These are phyloP conservation scores for Sporobolomyces pararoseus DNA, from an alignment of 768 basidiomycete genomes.

Conservation along the genomic window DNA sequence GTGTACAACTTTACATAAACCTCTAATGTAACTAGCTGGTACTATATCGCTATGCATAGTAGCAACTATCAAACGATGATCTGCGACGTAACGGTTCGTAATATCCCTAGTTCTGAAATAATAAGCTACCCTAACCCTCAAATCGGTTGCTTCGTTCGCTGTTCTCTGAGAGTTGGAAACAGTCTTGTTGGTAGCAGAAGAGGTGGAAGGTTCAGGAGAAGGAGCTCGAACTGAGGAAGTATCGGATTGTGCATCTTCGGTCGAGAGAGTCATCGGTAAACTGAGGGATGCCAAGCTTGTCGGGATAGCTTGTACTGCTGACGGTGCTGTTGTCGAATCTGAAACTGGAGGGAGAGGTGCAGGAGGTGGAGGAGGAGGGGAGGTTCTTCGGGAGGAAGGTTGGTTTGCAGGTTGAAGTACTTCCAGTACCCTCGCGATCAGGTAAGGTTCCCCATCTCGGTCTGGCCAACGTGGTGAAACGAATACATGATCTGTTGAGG, in stretches of 20 bases:
- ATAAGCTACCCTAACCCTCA: conserved; percentile 81
- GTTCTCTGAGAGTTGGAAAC: conserved; percentile 41
- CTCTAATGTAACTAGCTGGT: conserved; percentile 88
- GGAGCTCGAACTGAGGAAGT: neutral
- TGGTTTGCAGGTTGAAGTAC: conserved; percentile 66
- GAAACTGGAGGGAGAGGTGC: neutral
- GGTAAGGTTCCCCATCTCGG: conserved; percentile 87
- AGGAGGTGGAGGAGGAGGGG: neutral
- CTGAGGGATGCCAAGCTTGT: neutral
- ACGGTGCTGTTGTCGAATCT: neutral
- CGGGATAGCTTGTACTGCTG: no score
- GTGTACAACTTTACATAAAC: conserved; percentile 88
- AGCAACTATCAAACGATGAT: conserved; percentile 85
- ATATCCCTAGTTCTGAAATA: conserved; percentile 97
- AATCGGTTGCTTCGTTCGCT: conserved; percentile 37
- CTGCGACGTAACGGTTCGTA: conserved; percentile 73
- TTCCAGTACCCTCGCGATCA: conserved; percentile 93
- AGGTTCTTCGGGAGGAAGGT: neutral
- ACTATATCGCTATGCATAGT: conserved; percentile 95
- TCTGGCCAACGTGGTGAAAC: conserved; percentile 88
- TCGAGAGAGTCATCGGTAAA: neutral
- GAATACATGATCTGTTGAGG: conserved; percentile 82
- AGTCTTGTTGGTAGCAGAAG: neutral
- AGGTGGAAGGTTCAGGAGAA: neutral
- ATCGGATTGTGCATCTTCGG: neutral